Conservation (phyloP, 2,329 filamentous ascomycete genomes). For the Dactylellina sp. region DNA sequence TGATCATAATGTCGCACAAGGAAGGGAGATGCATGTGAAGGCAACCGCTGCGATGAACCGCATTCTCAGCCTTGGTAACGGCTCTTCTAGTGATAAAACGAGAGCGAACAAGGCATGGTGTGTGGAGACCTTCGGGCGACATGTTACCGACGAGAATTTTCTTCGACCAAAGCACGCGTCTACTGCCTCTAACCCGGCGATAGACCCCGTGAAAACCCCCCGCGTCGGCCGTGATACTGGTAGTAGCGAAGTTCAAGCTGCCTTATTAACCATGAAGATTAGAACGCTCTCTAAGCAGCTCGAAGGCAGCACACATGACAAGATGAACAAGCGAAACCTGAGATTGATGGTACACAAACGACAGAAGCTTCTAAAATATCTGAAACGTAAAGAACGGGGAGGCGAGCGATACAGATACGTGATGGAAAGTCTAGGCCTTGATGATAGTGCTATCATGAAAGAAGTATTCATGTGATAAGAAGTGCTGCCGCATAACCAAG, state of each 20-base stretch:
- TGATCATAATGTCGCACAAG: conserved; percentile 64
- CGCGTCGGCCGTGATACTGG: conserved; percentile 93
- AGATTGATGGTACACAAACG: conserved; percentile 85
- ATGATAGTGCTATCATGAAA: conserved; percentile 59
- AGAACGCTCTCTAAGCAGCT: conserved; percentile 79
- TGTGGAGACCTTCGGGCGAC: conserved; percentile 87
- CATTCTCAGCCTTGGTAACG: conserved; percentile 81
- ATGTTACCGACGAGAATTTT: conserved; percentile 82
- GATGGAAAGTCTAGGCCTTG: conserved; percentile 82
- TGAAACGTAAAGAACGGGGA: conserved; percentile 89
- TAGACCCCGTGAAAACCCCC: conserved; percentile 66
- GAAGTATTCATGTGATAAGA: conserved; percentile 58
- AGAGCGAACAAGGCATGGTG: conserved; percentile 87
- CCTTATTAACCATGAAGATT: conserved; percentile 94
- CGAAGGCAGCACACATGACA: conserved; percentile 80
- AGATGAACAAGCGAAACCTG: conserved; percentile 92
- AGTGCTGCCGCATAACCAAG: not conserved
- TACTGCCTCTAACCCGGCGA: conserved; percentile 63
- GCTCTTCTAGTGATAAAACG: conserved; percentile 79
- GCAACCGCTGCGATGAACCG: conserved; percentile 81
- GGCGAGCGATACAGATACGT: conserved; percentile 90
- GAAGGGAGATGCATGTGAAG: conserved; percentile 71
- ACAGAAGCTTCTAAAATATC: conserved; percentile 87
- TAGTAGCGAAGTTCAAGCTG: conserved; percentile 96
- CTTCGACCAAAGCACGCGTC: conserved; percentile 66